These are phyloP conservation scores for Myxozyma mucilagina DNA, from an alignment of 805 yeast species.

Conservation along the genomic window DNA sequence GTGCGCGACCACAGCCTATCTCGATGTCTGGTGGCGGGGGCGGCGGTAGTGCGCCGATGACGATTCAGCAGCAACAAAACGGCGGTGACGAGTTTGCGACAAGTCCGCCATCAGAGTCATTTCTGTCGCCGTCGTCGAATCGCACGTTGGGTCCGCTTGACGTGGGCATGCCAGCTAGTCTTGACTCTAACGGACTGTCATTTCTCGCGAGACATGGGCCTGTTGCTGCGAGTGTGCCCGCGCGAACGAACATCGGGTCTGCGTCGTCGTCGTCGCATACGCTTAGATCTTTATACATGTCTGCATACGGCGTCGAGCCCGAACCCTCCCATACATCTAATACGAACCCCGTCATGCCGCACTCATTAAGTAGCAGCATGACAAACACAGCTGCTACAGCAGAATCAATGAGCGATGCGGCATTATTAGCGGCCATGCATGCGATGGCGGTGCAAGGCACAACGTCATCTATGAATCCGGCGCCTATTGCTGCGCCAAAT, in stretches of 20 bases:
- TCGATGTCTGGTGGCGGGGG: not conserved
- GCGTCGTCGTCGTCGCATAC: constrained; percentile 23
- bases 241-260: constrained; percentile 9
- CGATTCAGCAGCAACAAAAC: constrained; percentile 16
- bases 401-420: constrained; percentile 5
- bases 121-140: constrained; percentile 13
- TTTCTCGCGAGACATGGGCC: constrained; percentile 33
- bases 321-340: not conserved
- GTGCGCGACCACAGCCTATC: not conserved
- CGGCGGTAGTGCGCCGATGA: not conserved
- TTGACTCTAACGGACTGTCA: constrained; percentile 30
- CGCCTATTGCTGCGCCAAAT: not conserved
- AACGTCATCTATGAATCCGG: too few species aligned
- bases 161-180: constrained; percentile 30
- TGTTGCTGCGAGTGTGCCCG: constrained; percentile 34
- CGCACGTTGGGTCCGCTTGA: constrained; percentile 31
- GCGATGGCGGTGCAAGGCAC: too few species aligned
- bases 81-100: constrained; percentile 7
- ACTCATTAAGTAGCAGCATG: too few species aligned
- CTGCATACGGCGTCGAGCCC: constrained; percentile 29
- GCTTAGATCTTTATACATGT: constrained; percentile 26
- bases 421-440: not conserved
- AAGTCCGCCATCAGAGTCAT: constrained; percentile 15
- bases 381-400: not conserved
- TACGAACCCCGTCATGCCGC: not conserved